A percentile compares a stretch with the other conserved stretches of the same genome.
Conservation (phyloP, 495 filamentous ascomycete genomes). For the Podospora tetraspora region DNA sequence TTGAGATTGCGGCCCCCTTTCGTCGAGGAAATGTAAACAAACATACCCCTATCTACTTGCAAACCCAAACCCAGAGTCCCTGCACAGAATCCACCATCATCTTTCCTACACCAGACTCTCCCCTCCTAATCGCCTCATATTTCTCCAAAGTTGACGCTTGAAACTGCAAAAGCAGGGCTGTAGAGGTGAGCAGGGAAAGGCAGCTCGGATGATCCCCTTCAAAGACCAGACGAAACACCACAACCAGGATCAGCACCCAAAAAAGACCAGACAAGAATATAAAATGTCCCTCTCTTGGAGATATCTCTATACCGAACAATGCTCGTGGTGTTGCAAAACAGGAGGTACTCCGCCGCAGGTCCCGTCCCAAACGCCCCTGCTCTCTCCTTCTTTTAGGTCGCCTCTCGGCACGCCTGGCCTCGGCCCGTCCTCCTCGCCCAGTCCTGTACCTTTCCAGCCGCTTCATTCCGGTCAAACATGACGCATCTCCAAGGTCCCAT, state of each 20-base stretch:
- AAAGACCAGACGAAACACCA: background rate
- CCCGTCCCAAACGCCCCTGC: background rate
- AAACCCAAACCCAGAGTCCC: too few relatives aligned
- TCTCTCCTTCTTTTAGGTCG: background rate
- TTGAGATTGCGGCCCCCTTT: background rate
- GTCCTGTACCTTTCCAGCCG: background rate
- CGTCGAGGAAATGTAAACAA: background rate
- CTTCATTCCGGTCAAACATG: background rate
- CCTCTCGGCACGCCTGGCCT: background rate
- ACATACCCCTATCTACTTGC: too few relatives aligned
- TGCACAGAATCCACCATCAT: too few relatives aligned
- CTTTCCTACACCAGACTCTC: too few relatives aligned
- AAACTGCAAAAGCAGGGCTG: too few relatives aligned
- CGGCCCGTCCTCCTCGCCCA: background rate
- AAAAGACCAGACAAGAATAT: background rate
- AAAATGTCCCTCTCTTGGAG: background rate
- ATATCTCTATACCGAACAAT: background rate
- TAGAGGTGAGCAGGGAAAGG: too few relatives aligned
- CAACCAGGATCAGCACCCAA: background rate
- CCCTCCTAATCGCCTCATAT: too few relatives aligned
- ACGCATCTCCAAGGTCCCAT: background rate
- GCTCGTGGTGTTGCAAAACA: background rate
- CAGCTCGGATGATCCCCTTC: background rate
- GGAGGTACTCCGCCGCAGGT: background rate
- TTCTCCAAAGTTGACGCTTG: too few relatives aligned